Percentiles rank a stretch among this genome's conserved stretches.
Evolutionary conservation across 2,329 filamentous ascomycete species (phyloP).

Genomic region (Xylariaceae sp.): DNA sequence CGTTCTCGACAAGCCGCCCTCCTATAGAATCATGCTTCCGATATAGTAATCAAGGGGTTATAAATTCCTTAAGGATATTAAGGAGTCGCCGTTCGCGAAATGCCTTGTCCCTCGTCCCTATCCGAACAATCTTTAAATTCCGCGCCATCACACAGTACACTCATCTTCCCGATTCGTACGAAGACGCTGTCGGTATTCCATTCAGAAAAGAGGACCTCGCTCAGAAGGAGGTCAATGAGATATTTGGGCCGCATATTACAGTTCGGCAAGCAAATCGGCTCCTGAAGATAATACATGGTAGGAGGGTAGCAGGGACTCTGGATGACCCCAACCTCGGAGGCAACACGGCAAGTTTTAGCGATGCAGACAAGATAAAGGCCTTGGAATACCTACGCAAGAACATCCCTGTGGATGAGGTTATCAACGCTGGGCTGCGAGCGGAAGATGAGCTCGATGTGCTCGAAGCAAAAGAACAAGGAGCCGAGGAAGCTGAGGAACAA

Average conservation of each 20-base stretch:
- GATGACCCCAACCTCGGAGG: constrained; percentile 57
- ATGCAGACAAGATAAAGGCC: constrained; percentile 47
- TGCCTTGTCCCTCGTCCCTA: constrained; percentile 23
- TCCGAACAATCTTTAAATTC: constrained; percentile 36
- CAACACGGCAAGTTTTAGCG: constrained; percentile 50
- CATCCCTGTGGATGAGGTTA: constrained; percentile 61
- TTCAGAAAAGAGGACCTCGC: constrained; percentile 56
- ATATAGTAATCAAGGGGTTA: constrained; percentile 22
- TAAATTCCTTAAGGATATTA: constrained; percentile 9
- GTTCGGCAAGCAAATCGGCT: constrained; percentile 53
- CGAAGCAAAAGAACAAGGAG: constrained; percentile 40
- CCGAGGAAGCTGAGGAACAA: constrained; percentile 27
- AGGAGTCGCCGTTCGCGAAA: constrained; percentile 8
- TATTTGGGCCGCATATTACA: constrained; percentile 56
- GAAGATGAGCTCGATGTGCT: constrained; percentile 63
- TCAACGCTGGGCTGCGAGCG: constrained; percentile 62
- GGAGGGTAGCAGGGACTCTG: constrained; percentile 65
- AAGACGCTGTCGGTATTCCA: constrained; percentile 56
- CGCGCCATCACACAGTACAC: constrained; percentile 55
- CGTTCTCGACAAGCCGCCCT: constrained; percentile 24
- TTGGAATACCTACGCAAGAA: constrained; percentile 58
- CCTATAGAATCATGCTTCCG: constrained; percentile 22
- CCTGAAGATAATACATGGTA: constrained; percentile 62
- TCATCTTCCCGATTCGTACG: constrained; percentile 60
- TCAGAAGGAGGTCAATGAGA: constrained; percentile 46